Evolutionary conservation across 1,284 basidiomycete species (phyloP).

Genomic region (Apiotrichum veenhuisii): DNA sequence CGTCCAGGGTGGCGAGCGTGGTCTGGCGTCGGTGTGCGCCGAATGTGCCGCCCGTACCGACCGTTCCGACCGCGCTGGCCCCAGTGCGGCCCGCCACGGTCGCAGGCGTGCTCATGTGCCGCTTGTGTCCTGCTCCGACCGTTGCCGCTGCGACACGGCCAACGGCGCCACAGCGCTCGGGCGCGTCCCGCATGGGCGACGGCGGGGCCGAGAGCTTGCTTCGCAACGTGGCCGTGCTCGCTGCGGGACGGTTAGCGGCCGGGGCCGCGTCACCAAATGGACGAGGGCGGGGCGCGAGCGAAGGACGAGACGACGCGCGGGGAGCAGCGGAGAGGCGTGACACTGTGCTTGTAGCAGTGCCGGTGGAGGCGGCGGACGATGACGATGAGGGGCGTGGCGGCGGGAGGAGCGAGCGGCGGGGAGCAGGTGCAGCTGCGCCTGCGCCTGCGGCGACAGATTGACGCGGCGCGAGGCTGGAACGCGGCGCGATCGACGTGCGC

Average conservation of each 20-base stretch:
- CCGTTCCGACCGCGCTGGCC: background rate
- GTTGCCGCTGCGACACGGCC: no score
- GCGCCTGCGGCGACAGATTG: background rate
- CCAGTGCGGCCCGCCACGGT: background rate
- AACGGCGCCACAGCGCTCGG: no score
- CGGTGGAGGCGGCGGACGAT: background rate
- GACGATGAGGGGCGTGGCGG: background rate
- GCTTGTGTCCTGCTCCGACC: background rate
- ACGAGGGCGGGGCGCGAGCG: background rate
- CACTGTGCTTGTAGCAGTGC: background rate
- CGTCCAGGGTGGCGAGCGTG: background rate
- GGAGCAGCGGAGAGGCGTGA: background rate
- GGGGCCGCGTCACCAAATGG: background rate
- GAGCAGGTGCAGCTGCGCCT: background rate
- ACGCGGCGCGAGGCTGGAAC: background rate
- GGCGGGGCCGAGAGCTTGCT: background rate
- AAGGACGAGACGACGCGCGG: background rate
- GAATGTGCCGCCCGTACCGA: background rate
- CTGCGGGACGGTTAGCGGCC: background rate
- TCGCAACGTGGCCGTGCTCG: background rate
- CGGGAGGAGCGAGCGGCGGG: background rate
- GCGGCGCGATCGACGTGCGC: background rate
- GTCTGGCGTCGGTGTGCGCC: background rate
- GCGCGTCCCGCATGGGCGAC: background rate
- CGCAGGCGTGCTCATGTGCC: slow-evolving; percentile 1